phyloP scores from a whole-genome alignment of 108 stramenopile genomes.

The Skeletonema potamos region DNA sequence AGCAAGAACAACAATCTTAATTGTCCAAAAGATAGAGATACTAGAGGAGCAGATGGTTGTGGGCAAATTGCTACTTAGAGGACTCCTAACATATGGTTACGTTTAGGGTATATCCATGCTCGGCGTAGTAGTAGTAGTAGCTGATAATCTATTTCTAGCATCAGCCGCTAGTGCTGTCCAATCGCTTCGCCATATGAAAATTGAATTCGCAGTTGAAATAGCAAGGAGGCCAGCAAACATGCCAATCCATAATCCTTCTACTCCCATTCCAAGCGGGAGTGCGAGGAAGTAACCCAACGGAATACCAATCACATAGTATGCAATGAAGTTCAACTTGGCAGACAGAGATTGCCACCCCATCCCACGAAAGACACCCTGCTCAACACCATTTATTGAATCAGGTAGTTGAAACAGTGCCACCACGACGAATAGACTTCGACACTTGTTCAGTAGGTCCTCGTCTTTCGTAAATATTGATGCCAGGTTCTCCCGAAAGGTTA shows the following conservation, averaged over 20 bases:
- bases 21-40: too few species aligned
- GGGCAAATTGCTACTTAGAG: too few species aligned
- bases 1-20: too few species aligned
- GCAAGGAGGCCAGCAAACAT: slow-evolving; percentile 8
- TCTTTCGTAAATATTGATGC: slow-evolving; percentile 42
- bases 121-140: neutral
- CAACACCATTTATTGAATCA: slow-evolving; percentile 31
- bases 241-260: slow-evolving; percentile 18
- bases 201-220: slow-evolving; percentile 8
- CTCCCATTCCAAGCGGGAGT: neutral
- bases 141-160: neutral
- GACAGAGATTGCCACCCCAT: slow-evolving; percentile 33
- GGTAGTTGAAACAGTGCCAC: slow-evolving; percentile 42
- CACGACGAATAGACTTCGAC: slow-evolving; percentile 22
- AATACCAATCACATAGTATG: slow-evolving; percentile 45
- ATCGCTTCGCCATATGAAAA: neutral
- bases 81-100: too few species aligned
- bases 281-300: slow-evolving; percentile 36
- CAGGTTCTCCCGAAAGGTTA: slow-evolving; percentile 23
- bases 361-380: slow-evolving; percentile 46
- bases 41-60: too few species aligned
- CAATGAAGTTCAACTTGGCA: slow-evolving; percentile 44
- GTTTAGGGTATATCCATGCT: neutral
- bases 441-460: slow-evolving; percentile 24
- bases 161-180: neutral